A percentile compares a stretch with the other conserved stretches of the same genome.
Evolutionary conservation across 345 rosid genomes (phyloP).

Genomic region (Geranium rotundifolium): DNA sequence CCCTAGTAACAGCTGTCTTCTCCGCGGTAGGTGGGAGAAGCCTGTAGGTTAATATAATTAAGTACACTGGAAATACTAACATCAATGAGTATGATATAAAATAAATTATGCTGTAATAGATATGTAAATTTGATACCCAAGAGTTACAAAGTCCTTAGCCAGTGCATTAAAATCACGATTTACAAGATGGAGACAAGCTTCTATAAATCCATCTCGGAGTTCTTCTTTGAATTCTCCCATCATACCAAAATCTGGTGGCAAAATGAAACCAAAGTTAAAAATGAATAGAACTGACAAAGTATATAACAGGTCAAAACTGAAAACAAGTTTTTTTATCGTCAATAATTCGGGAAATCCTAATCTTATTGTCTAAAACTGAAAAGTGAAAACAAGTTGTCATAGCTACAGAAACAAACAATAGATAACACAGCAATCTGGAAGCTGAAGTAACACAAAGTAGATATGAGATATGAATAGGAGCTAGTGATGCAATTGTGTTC

Average conservation of each 20-base stretch:
- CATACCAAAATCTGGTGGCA: constrained; percentile 86
- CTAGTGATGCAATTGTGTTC: too few relatives aligned
- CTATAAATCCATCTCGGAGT: constrained; percentile 77
- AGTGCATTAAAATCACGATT: constrained; percentile 85
- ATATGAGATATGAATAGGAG: too few relatives aligned
- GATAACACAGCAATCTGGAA: too few relatives aligned
- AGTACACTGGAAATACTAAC: constrained; percentile 1
- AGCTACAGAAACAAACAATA: too few relatives aligned
- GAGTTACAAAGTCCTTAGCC: constrained; percentile 82
- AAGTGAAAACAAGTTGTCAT: too few relatives aligned
- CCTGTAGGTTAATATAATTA: constrained; percentile 25
- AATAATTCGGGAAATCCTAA: too few relatives aligned
- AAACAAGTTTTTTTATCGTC: too few relatives aligned
- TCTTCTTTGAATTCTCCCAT: constrained; percentile 96
- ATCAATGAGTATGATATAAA: too few relatives aligned
- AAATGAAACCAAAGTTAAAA: constrained; percentile 20
- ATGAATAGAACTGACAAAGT: background rate
- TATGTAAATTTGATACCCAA: constrained; percentile 43
- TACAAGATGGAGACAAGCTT: constrained; percentile 96
- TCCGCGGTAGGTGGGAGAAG: constrained; percentile 86
- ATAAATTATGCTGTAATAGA: too few relatives aligned
- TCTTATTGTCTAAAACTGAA: too few relatives aligned
- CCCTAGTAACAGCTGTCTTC: constrained; percentile 66
- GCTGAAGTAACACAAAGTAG: too few relatives aligned
- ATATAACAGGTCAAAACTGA: too few relatives aligned